A percentile compares a stretch with the other conserved stretches of the same genome.
Conservation (phyloP, 1,139 yeast species). For the Lodderomyces elongisporus region DNA sequence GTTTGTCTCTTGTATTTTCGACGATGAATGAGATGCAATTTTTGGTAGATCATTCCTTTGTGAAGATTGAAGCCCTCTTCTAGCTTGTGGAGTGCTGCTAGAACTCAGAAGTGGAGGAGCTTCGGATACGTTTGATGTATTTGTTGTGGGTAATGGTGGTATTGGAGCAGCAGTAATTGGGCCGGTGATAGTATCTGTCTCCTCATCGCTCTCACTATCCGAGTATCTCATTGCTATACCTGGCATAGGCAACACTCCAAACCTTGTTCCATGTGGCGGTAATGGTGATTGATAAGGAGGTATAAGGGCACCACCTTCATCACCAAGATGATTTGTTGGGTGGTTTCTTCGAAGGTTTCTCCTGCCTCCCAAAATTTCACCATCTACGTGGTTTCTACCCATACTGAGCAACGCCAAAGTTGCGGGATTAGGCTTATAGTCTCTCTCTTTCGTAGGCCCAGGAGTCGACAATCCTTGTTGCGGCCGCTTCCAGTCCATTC, state of each 20-base stretch:
- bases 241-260: slow-evolving; percentile 11
- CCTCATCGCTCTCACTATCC: slow-evolving; percentile 6
- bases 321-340: no score
- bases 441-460: slow-evolving; percentile 15
- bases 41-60: no score
- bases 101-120: no score
- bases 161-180: slow-evolving; percentile 8
- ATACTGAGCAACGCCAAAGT: slow-evolving; percentile 13
- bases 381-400: slow-evolving; percentile 5
- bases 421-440: slow-evolving; percentile 25
- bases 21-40: slow-evolving; percentile 7
- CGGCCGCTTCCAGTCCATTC: slow-evolving; percentile 44
- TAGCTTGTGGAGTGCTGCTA: no score
- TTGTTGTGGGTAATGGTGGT: no score
- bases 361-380: slow-evolving; percentile 8
- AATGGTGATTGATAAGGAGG: background rate
- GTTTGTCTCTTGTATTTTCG: slow-evolving; percentile 21
- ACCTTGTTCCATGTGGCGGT: slow-evolving; percentile 3
- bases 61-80: no score
- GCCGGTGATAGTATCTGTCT: background rate
- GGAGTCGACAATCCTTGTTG: slow-evolving; percentile 14
- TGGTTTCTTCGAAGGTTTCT: slow-evolving; percentile 4
- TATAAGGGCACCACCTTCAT: no score
- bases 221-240: slow-evolving; percentile 8
- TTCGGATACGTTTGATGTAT: no score